A percentile compares a stretch with the other conserved stretches of the same genome.
These are phyloP conservation scores for Penicilliopsis zonata DNA, from an alignment of 495 filamentous ascomycete genomes.

Conservation along the genomic window DNA sequence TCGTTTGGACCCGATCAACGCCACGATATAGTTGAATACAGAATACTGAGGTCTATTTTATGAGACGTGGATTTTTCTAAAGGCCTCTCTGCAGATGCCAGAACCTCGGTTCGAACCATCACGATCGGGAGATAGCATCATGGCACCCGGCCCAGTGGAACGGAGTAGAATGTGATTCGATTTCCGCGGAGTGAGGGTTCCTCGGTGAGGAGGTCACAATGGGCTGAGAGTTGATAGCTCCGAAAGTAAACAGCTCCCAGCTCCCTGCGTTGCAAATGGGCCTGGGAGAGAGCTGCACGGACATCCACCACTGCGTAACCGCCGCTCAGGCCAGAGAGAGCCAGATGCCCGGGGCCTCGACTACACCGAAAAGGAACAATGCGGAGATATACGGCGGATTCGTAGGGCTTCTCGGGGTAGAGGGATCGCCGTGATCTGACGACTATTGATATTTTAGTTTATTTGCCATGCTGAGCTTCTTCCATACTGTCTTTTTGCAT, in stretches of 20 bases:
- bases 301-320: conserved; percentile 8
- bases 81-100: no score
- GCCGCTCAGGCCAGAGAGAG: conserved; percentile 11
- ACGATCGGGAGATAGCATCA: no score
- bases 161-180: no score
- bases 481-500: conserved; percentile 2
- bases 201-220: no score
- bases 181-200: not conserved
- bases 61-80: no score
- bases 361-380: conserved; percentile 5
- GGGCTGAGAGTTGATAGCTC: not conserved
- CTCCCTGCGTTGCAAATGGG: not conserved
- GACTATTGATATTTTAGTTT: conserved; percentile 35
- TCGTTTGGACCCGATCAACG: no score
- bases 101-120: no score
- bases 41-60: no score
- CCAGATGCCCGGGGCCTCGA: conserved; percentile 7
- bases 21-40: no score
- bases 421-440: conserved; percentile 34
- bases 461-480: conserved; percentile 14
- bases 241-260: not conserved
- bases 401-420: conserved; percentile 1
- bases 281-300: not conserved
- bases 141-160: no score
- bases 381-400: not conserved